Evolutionary conservation across 306 rosid genomes (phyloP).

Genomic region (Vigna trinervia): DNA sequence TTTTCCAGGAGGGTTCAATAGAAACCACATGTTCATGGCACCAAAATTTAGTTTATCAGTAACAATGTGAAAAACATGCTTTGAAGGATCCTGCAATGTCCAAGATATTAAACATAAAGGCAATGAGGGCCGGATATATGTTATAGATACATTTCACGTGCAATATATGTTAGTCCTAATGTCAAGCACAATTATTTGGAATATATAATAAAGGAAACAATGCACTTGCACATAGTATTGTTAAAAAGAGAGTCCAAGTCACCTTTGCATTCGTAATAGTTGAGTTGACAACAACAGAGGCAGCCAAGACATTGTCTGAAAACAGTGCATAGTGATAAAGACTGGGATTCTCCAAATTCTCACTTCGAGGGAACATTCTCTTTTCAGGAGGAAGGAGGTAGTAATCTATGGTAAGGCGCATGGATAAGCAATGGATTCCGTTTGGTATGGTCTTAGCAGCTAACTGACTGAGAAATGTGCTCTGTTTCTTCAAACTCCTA

Average conservation of each 20-base stretch:
- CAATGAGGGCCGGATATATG: constrained; percentile 28
- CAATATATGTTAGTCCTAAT: neutral
- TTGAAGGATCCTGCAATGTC: constrained; percentile 81
- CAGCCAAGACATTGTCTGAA: constrained; percentile 98
- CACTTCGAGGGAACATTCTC: constrained; percentile 80
- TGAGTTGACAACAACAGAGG: constrained; percentile 93
- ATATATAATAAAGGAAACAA: constrained; percentile 6
- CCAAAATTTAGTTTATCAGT: constrained; percentile 94
- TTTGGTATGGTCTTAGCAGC: constrained; percentile 95
- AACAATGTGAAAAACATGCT: constrained; percentile 93
- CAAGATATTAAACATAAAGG: constrained; percentile 45
- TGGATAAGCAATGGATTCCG: constrained; percentile 88
- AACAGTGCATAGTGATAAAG: constrained; percentile 91
- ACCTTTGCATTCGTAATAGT: constrained; percentile 88
- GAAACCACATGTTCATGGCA: constrained; percentile 99
- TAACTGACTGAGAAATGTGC: constrained; percentile 91
- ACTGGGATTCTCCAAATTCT: constrained; percentile 80
- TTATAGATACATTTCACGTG: neutral
- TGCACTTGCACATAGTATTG: neutral
- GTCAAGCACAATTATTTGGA: constrained; percentile 26
- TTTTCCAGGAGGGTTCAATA: constrained; percentile 92
- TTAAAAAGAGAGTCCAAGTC: constrained; percentile 27
- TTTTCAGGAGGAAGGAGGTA: constrained; percentile 81
- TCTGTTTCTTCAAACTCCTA: constrained; percentile 85
- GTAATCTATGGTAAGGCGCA: constrained; percentile 93